Evolutionary conservation across 192 early-diverging fungal species (phyloP).

Genomic region (Umbelopsis sp.): DNA sequence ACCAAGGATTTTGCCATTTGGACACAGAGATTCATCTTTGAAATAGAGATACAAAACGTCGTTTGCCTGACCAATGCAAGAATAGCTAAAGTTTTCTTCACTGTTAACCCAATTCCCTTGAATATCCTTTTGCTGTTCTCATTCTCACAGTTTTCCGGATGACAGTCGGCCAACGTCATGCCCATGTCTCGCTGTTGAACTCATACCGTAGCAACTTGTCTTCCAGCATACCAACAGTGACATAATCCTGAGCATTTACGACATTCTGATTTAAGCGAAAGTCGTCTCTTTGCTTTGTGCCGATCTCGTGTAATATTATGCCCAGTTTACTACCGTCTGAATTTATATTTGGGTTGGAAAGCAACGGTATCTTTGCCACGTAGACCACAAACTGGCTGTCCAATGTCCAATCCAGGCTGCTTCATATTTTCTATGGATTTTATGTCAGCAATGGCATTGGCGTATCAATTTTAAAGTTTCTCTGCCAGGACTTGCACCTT

Average conservation of each 20-base stretch:
- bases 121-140: neutral
- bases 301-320: neutral
- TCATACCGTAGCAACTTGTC: neutral
- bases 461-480: neutral
- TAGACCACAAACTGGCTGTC: neutral
- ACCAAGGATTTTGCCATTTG: neutral
- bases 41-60: neutral
- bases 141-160: too few species aligned
- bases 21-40: neutral
- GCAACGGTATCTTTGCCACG: neutral
- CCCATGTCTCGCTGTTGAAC: neutral
- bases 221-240: neutral
- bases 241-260: neutral
- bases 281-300: neutral
- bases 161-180: neutral
- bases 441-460: neutral
- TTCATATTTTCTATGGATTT: neutral
- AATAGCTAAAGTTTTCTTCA: neutral
- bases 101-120: neutral
- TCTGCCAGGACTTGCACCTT: neutral
- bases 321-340: neutral
- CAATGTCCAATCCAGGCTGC: neutral
- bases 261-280: neutral
- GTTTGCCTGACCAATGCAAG: neutral
- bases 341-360: neutral